Base-by-base conservation (phyloP, 169 alveolate genomes). In the Plasmodium berghei region DNA sequence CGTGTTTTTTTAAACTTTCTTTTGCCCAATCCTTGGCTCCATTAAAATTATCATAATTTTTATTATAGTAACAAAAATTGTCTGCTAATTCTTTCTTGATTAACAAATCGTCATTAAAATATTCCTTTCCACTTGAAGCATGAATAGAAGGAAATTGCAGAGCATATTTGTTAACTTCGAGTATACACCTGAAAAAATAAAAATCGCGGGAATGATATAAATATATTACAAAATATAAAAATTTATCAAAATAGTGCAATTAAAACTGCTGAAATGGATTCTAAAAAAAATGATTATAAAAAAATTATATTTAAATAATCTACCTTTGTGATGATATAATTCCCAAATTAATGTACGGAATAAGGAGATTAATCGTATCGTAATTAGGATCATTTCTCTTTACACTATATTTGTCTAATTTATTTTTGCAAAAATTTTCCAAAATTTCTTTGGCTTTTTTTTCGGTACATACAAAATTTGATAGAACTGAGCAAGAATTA, bases 1-100 rank as follows among this genome's bases (percentile, higher is more conserved):
- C 88, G 64, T 94, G 96, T 61, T 64, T 88, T 58, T 61, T 70
- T n/a, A 94, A 71, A 16, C 94, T 85, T 40, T 92, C 91, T 87
- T 90, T 93, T 1, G 96, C 97, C 97, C 97, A 95, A n/a, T 40
- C 83, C 20, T 95, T 94, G 1, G 94, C 95, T 16, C 97, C 96
- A 49, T 88, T 91, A 52, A 92, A 54, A 48, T 90, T 86, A 89
- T 93, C 95, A 46, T 95, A 95, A 5, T 89, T 52, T 9, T 52
- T 88, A 69, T 92, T 93, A 70, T 92, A 95, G 73, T 89, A 91
- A 40, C 93, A 88, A 46, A 92, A 93, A 70, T 95, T 95, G 90
- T 94, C 96, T 3, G 96, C 92, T 74, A 94, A 64, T 56, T 74
- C 89, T 24, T 88, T 83, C 22, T 87, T 73, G 56, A 91, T 88